Evolutionary conservation across 2,329 filamentous ascomycete genomes (phyloP), one percentile per base, ranked within the genome.

Genomic region (Talaromyces islandicus): DNA sequence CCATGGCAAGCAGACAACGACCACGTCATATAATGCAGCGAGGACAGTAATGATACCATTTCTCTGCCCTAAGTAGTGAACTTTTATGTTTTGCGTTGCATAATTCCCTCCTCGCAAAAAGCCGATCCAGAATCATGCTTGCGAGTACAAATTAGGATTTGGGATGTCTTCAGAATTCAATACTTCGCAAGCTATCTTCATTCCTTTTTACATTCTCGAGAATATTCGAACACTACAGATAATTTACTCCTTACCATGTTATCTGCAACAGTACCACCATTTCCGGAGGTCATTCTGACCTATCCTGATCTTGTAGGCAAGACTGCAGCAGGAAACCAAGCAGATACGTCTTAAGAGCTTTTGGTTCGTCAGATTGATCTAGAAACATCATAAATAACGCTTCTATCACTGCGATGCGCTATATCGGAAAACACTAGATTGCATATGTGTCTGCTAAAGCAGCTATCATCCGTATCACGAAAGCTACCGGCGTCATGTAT

Each of bases 381-480:
- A 71, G 72, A 14, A 69, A 66, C 7, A 73, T 77, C 54, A 72
- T 77, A 58, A 75, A 78, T 58, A 69, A 77, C 54, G 74, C 74
- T 4, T 72, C 69, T n/a, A 73, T 72, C 4, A 74, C 82, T 0
- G 81, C 80, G 0, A 63, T 85, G 54, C 68, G 81, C 1, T 84
- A 84, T 70, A 73, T 80, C 64, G 69, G 74, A 41, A 81, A 81
- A 63, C 76, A 78, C 3, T 83, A 85, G 66, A 74, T 85, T 3
- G 83, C 79, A 0, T 84, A 85, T 66, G 79, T 78, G 30, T 72
- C 80, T 0, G 70, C 78, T 2, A 83, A 83, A 64, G 81, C 80
- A 0, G 80, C 77, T 0, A 73, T 83, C 0, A 72, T 82, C 50
- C 76, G 81, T 25, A 81, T 83, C 54, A 77, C 78, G 27, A 78